Base-by-base conservation (phyloP, 2,329 filamentous ascomycete species). In the Epichloe sp. region DNA sequence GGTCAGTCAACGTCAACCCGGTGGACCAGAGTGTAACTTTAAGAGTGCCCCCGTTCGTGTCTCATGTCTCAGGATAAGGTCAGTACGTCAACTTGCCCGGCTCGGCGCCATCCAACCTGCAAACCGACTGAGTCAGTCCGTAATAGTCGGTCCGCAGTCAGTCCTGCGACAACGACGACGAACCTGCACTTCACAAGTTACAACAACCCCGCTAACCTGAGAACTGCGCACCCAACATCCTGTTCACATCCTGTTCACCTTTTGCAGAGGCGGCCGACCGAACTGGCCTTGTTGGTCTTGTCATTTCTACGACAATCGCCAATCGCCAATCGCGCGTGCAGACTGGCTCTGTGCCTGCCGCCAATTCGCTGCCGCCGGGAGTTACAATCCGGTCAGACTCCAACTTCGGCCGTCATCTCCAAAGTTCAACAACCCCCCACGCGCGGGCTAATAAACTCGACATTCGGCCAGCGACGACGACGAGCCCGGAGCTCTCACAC, bases 401-500 rank as follows among this genome's bases (percentile, higher is more conserved):
- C 15, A 21, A 15, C 23, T 12, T 44, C 44, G 35, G 21, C 26
- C 31, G 38, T 12, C 37, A 42, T n/a, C 7, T 14, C 17, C 37
- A 45, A 36, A 40, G 19, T 17, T 21, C 26, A 46, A 19, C 36
- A 8, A 23, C 37, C 5, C 21, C 17, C 5, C 17, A 31, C 26
- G 26, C 26, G 26, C 26, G 26, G 26, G 26, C 5, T 40, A 11
- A n/a, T 40, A 11, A n/a, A n/a, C 47, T 19, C 35, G 21, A 40
- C 19, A 34, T 35, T n/a, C 12, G 14, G 44, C 19, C 38, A 38
- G 21, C 35, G 12, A 44, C 37, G 43, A 40, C 43, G n/a, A 47
- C 40, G 50, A 52, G 50, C 43, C 50, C 17, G 44, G 50, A 50
- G 38, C 53, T 55, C 55, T 56, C 54, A 48, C 47, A 52, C 44